Conservation (phyloP, 2,329 filamentous ascomycete species). For the Paradendryphiella salina region DNA sequence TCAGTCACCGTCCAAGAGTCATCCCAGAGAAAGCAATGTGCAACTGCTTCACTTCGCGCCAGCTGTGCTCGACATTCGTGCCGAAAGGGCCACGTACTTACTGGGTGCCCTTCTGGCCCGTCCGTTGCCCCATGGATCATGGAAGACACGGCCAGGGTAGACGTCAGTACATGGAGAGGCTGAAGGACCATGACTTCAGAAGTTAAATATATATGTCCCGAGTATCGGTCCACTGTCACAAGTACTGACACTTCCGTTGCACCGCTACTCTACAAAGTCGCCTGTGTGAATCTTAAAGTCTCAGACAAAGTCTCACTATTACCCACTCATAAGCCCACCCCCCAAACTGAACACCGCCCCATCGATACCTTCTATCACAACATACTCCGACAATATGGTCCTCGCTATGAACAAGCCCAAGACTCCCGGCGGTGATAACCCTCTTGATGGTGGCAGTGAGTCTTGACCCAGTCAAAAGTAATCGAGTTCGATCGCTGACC, state of each 20-base stretch:
- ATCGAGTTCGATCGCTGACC: conserved; percentile 6
- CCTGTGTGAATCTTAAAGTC: conserved; percentile 23
- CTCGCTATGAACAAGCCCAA: conserved; percentile 24
- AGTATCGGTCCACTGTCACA: conserved; percentile 26
- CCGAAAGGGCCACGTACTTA: conserved; percentile 38
- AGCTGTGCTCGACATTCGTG: conserved; percentile 32
- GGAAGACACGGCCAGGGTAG: conserved; percentile 24
- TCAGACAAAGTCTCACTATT: conserved; percentile 28
- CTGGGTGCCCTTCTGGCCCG: conserved; percentile 37
- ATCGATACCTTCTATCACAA: conserved; percentile 7
- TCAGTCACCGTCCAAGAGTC: conserved; percentile 35
- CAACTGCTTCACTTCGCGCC: conserved; percentile 40
- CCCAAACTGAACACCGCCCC: conserved; percentile 5
- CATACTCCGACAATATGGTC: conserved; percentile 13
- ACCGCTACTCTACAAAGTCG: conserved; percentile 21
- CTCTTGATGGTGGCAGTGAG: conserved; percentile 32
- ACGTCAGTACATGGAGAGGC: conserved; percentile 16
- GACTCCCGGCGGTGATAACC: background rate
- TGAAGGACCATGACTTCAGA: conserved; percentile 17
- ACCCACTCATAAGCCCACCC: conserved; percentile 22
- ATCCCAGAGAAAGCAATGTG: conserved; percentile 29
- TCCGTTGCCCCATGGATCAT: conserved; percentile 35
- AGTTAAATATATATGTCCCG: conserved; percentile 28
- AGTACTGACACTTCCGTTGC: conserved; percentile 22
- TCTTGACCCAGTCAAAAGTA: conserved; percentile 5